These are phyloP conservation scores for carrot (Daucus carota) DNA, from an alignment of 129 eudicot species.

Conservation along the genomic window DNA sequence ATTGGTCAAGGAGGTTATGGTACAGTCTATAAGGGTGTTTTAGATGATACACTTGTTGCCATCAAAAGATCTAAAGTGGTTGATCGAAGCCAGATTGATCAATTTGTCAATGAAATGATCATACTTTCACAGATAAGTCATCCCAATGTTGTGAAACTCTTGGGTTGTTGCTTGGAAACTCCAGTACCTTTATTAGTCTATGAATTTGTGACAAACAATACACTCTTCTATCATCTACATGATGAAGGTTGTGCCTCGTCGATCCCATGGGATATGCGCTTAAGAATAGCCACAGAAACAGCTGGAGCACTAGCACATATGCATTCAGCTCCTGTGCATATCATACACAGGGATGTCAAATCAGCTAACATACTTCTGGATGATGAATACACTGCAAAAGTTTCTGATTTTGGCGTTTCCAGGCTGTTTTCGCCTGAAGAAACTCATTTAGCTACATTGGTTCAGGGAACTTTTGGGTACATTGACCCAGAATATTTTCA, in stretches of 20 bases:
- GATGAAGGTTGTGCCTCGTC: conserved; percentile 2
- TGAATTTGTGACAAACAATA: background rate
- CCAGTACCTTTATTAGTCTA: background rate
- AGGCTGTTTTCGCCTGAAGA: background rate
- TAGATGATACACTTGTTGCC: background rate
- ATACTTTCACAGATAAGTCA: background rate
- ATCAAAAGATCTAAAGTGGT: conserved; percentile 11
- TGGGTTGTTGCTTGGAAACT: conserved; percentile 1
- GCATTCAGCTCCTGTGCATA: conserved; percentile 4
- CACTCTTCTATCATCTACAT: background rate
- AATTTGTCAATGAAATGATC: background rate
- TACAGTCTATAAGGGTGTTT: conserved; percentile 8
- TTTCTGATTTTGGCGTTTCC: background rate
- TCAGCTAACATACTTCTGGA: conserved; percentile 2
- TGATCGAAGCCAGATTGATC: conserved; percentile 5
- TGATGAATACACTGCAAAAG: conserved; percentile 1
- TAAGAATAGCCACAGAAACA: conserved; percentile 3
- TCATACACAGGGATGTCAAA: conserved; percentile 5
- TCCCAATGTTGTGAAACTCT: background rate
- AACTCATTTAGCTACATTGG: background rate
- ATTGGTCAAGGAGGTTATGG: conserved; percentile 18
- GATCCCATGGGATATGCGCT: conserved; percentile 1
- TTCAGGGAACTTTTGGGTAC: conserved; percentile 1
- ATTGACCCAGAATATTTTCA: background rate
- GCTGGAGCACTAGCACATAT: background rate